Evolutionary conservation across 768 basidiomycete genomes (phyloP).

Genomic region (Gautieria morchelliformis): DNA sequence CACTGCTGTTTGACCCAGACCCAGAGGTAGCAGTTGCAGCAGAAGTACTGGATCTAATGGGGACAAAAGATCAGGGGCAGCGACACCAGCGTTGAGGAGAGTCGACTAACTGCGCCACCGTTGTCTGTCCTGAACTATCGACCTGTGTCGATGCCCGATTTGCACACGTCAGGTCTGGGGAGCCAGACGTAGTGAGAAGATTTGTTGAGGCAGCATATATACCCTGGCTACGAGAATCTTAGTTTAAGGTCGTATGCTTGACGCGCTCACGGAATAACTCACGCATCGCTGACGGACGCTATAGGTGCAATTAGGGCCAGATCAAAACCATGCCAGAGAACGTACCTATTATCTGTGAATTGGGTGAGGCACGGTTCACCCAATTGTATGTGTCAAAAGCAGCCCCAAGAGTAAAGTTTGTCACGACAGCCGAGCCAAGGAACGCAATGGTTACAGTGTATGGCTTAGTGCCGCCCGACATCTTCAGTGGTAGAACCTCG

Average conservation of each 20-base stretch:
- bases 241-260: neutral
- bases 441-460: conserved; percentile 34
- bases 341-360: conserved; percentile 32
- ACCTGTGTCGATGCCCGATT: conserved; percentile 22
- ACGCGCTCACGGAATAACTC: conserved; percentile 17
- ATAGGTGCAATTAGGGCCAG: neutral
- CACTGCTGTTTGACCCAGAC: no score
- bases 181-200: conserved; percentile 16
- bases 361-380: conserved; percentile 32
- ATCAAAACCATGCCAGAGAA: neutral
- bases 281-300: conserved; percentile 36
- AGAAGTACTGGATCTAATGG: no score
- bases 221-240: neutral
- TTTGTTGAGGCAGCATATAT: conserved; percentile 12
- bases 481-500: conserved; percentile 35
- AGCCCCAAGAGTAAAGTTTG: conserved; percentile 30
- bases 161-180: conserved; percentile 23
- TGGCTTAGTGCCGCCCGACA: conserved; percentile 35
- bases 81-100: neutral
- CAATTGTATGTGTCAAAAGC: conserved; percentile 32
- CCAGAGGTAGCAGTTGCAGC: no score
- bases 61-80: neutral
- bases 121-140: conserved; percentile 15
- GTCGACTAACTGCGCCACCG: neutral
- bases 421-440: conserved; percentile 28